Evolutionary conservation across 306 rosid species (phyloP), one percentile per base, ranked within the genome.

Genomic region (Clitoria ternatea): DNA sequence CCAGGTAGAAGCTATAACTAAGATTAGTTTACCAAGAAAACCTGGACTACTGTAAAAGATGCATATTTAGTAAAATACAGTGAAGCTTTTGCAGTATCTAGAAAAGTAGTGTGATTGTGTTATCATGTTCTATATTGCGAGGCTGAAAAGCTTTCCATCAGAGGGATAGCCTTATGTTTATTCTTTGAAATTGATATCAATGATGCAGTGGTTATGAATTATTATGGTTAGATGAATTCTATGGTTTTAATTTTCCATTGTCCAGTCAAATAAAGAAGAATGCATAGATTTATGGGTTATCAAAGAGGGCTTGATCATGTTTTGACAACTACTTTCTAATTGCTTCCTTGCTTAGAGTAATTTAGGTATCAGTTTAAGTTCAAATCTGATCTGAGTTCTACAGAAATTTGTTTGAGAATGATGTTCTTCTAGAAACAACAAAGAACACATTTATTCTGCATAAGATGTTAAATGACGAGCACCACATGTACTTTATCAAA

Each of bases 281-380:
- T 24, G 37, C 66, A 53, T 75, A 42, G 23, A 42, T 50, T 50
- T 63, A 24, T 19, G 7, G 23, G 6, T 47, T 49, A 35, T 22
- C 27, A 2, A 24, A 64, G 35, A 13, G 54, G 50, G 20, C 61
- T 22, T 62, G 30, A 62, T 14, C 55, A 40, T 61, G 63, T 15
- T 37, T 48, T 60, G 4, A 39, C 18, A 60, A 61, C 68, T 32
- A 15, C 26, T 44, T 44, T 60, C 50, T 60, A 11, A 70, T 6
- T 6, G 48, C 39, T 20, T 69, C 47, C 70, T 48, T 35, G 45
- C 26, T 76, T 26, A 13, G 5, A 76, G 63, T 33, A 76, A 69
- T 42, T 26, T 48, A 32, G 65, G 47, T 14, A 49, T 5, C 14
- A 14, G 6, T 17, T 29, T 33, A 68, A 75, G 48, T 42, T 29